Base-by-base conservation (phyloP, 2,329 filamentous ascomycete genomes). In the Diplodia seriata region DNA sequence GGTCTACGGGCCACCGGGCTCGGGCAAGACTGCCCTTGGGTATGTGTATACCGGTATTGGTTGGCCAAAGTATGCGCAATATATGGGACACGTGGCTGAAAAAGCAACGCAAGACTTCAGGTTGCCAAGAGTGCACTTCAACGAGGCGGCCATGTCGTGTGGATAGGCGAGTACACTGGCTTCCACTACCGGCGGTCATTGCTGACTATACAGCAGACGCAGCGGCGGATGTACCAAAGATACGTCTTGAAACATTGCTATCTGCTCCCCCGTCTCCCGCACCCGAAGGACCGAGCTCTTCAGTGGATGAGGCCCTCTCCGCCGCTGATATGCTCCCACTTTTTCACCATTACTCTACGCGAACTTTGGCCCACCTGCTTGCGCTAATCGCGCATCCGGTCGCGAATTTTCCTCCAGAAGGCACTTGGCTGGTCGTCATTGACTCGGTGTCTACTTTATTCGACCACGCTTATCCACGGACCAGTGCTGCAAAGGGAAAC, bases 11-110 rank as follows among this genome's bases (percentile, higher is more conserved):
- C 93, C 94, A 12, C 90, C 92, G 9, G 94, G 93, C 1, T 87
- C 87, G 31, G 94, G 94, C 36, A 97, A 97, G 83, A 97, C 93
- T 4, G 85, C 90, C 14, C 82, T 97, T 72, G 91, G 90, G 91
- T 94, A 83, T 80, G 87, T 80, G 57, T 68, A 67, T 67, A 70
- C 63, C 18, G 6, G 9, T 47, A 47, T 14, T 11, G 12, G 31
- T 4, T 2, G 14, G n/a, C 11, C 12, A 6, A 55, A 9, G 4
- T 15, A 20, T 38, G 9, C 9, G 8, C 5, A 7, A 18, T 2
- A 14, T 12, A 3, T 29, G 12, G 20, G 43, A 11, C 29, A 36
- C 5, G 36, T 11, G n/a, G 26, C 38, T 38, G 54, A 67, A 29
- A 5, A n/a, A 18, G 33, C 18, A 8, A 62, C 67, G 33, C 65